Conservation (phyloP, 2,329 filamentous ascomycete species). For the Samsoniella hepiali region DNA sequence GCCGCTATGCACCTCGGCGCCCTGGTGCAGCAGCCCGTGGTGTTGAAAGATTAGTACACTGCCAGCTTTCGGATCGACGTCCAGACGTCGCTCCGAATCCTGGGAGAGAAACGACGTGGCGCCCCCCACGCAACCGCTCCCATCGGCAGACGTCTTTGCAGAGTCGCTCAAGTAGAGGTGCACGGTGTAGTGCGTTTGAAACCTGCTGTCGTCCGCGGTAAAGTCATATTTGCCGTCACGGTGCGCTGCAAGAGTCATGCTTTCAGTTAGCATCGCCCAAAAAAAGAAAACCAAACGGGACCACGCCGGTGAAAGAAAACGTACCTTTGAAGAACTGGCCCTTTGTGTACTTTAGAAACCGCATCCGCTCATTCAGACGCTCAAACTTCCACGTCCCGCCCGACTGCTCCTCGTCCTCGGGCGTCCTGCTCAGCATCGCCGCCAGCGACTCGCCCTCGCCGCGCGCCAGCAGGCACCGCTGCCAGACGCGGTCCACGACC, state of each 20-base stretch:
- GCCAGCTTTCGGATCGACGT: conserved; percentile 55
- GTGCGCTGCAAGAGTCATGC: conserved; percentile 49
- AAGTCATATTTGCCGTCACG: conserved; percentile 64
- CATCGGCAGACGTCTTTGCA: conserved; percentile 6
- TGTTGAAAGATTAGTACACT: conserved; percentile 62
- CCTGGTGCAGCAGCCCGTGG: conserved; percentile 47
- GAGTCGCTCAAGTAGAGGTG: conserved; percentile 47
- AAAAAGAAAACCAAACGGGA: background rate
- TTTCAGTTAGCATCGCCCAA: background rate
- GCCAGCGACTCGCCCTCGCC: conserved; percentile 31
- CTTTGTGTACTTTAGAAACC: conserved; percentile 68
- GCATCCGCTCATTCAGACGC: conserved; percentile 67
- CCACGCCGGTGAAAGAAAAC: background rate
- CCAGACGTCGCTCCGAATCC: conserved; percentile 41
- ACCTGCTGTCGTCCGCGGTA: conserved; percentile 41
- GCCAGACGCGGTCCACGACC: conserved; percentile 61
- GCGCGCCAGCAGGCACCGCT: conserved; percentile 47
- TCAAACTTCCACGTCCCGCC: conserved; percentile 40
- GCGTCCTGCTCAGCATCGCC: conserved; percentile 37
- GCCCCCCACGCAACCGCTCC: conserved; percentile 44
- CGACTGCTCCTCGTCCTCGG: conserved; percentile 25
- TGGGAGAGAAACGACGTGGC: conserved; percentile 53
- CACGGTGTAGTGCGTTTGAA: conserved; percentile 50
- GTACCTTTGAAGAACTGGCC: conserved; percentile 67
- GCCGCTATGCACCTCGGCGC: conserved; percentile 49